Conservation (phyloP, 2,329 filamentous ascomycete genomes). For the Aspergillus sp. region DNA sequence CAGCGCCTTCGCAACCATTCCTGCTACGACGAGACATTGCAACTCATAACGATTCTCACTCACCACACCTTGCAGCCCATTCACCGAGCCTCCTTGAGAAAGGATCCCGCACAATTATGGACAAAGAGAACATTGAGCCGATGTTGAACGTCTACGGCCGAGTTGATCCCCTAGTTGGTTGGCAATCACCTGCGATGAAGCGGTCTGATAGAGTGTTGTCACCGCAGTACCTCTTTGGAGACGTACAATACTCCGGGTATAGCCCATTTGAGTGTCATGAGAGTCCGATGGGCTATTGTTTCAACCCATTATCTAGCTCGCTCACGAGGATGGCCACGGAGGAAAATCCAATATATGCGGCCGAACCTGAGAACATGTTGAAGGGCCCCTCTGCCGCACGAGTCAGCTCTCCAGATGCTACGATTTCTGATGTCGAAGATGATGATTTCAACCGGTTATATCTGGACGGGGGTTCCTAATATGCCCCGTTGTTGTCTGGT, state of each 20-base stretch:
- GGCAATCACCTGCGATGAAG: slow-evolving; percentile 27
- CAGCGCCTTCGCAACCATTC: slow-evolving; percentile 23
- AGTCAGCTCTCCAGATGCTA: slow-evolving; percentile 33
- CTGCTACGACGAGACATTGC: slow-evolving; percentile 19
- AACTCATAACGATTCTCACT: slow-evolving; percentile 11
- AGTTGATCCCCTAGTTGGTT: slow-evolving; percentile 25
- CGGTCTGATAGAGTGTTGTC: slow-evolving; percentile 22
- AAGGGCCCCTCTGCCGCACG: slow-evolving; percentile 19
- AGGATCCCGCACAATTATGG: slow-evolving; percentile 14
- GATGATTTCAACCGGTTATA: slow-evolving; percentile 36
- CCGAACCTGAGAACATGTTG: slow-evolving; percentile 12
- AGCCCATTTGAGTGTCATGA: slow-evolving; percentile 26
- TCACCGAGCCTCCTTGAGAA: slow-evolving; percentile 11
- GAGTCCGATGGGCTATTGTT: slow-evolving; percentile 27
- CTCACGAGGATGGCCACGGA: slow-evolving; percentile 20
- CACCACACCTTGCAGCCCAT: slow-evolving; percentile 17
- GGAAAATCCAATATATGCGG: slow-evolving; percentile 24
- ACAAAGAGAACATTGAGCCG: slow-evolving; percentile 44
- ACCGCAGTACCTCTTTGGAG: slow-evolving; percentile 28
- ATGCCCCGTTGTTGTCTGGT: slow-evolving; percentile 7
- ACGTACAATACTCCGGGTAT: slow-evolving; percentile 22
- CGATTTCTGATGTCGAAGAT: slow-evolving; percentile 35
- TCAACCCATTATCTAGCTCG: slow-evolving; percentile 36
- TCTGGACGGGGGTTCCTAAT: slow-evolving; percentile 28
- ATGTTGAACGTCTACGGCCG: slow-evolving; percentile 26